Evolutionary conservation across 2,329 filamentous ascomycete genomes (phyloP).

Genomic region (Claviceps paspali): DNA sequence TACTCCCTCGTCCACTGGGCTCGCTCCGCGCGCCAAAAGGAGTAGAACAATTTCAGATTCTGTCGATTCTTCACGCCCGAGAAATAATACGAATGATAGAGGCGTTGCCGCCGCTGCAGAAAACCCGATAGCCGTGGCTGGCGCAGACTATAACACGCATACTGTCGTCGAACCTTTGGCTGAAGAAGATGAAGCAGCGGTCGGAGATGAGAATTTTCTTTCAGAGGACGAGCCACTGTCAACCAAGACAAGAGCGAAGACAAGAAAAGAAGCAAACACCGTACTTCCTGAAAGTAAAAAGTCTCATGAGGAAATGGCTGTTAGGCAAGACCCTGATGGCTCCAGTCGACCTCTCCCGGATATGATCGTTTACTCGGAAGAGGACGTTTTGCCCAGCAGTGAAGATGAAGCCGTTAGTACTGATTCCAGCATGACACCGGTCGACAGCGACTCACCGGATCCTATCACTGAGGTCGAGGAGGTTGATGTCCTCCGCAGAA

Average conservation of each 20-base stretch:
- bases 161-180: too few species aligned
- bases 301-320: neutral
- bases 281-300: neutral
- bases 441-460: slow-evolving; percentile 5
- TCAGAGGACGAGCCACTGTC: slow-evolving; percentile 17
- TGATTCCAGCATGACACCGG: neutral
- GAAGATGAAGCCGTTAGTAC: neutral
- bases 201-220: slow-evolving; percentile 6
- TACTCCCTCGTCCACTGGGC: slow-evolving; percentile 7
- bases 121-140: too few species aligned
- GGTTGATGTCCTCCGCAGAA: slow-evolving; percentile 6
- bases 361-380: slow-evolving; percentile 2
- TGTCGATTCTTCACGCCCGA: slow-evolving; percentile 10
- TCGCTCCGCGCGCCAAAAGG: slow-evolving; percentile 16
- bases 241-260: slow-evolving; percentile 7
- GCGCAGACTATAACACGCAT: too few species aligned
- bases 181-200: slow-evolving; percentile 3
- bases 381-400: neutral
- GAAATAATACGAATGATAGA: slow-evolving; percentile 18
- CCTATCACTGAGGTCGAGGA: slow-evolving; percentile 13
- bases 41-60: slow-evolving; percentile 16
- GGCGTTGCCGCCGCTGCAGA: slow-evolving; percentile 17
- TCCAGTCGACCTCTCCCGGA: neutral
- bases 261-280: slow-evolving; percentile 8
- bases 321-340: neutral